Percentiles rank a stretch among this genome's conserved stretches.
Evolutionary conservation across 2,329 filamentous ascomycete genomes (phyloP).

Genomic region (Penicillium sp.): DNA sequence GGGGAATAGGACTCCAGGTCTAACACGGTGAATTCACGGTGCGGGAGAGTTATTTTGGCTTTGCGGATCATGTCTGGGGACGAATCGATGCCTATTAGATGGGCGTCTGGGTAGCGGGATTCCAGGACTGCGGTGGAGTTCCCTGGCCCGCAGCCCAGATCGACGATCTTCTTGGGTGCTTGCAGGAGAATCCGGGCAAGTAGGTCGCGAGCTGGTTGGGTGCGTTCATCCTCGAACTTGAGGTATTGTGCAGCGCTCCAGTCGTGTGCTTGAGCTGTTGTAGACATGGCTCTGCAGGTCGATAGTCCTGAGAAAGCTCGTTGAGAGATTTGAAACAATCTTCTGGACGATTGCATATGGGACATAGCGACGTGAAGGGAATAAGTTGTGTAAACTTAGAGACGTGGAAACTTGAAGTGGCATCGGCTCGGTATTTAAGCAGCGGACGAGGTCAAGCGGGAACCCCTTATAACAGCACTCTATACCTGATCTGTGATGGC

Average conservation of each 20-base stretch:
- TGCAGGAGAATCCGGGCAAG: slow-evolving; percentile 46
- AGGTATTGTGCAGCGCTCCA: slow-evolving; percentile 58
- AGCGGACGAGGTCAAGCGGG: background rate
- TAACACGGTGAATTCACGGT: slow-evolving; percentile 44
- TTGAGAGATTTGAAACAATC: slow-evolving; percentile 7
- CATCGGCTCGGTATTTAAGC: background rate
- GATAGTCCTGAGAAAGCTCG: slow-evolving; percentile 3
- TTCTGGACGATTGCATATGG: slow-evolving; percentile 1
- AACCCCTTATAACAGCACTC: background rate
- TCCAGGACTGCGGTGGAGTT: slow-evolving; percentile 53
- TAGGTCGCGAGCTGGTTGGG: slow-evolving; percentile 52
- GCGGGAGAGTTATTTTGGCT: slow-evolving; percentile 42
- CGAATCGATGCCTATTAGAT: slow-evolving; percentile 52
- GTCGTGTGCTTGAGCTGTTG: slow-evolving; percentile 26
- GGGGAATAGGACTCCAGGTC: slow-evolving; percentile 46
- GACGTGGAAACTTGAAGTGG: background rate
- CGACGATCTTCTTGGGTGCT: slow-evolving; percentile 47
- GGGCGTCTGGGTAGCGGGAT: slow-evolving; percentile 46
- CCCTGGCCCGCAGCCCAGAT: slow-evolving; percentile 58
- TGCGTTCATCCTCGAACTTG: slow-evolving; percentile 53
- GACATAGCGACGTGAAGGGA: slow-evolving; percentile 3
- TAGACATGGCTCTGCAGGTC: slow-evolving; percentile 7
- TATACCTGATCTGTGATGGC: background rate
- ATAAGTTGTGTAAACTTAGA: background rate
- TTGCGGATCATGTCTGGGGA: slow-evolving; percentile 54